phyloP scores from a whole-genome alignment of 805 yeast species.

The Cyberlindnera meyerae region DNA sequence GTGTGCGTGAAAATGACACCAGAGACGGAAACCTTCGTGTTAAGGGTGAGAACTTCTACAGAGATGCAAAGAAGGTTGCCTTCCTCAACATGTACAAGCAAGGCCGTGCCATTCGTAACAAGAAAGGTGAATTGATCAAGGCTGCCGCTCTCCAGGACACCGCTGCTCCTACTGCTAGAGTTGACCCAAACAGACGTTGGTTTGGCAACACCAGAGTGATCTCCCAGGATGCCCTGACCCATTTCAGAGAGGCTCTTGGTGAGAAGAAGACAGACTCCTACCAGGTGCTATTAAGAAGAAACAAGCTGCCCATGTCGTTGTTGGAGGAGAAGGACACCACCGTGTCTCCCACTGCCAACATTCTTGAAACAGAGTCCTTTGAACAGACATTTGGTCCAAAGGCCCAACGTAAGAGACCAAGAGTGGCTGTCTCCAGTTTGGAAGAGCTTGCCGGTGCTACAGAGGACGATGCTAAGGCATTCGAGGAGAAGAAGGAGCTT shows the following conservation, averaged over 20 bases:
- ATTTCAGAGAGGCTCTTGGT: conserved; percentile 91
- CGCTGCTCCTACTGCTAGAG: conserved; percentile 85
- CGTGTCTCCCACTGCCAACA: conserved; percentile 72
- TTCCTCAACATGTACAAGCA: conserved; percentile 89
- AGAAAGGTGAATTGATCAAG: conserved; percentile 77
- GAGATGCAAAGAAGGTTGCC: conserved; percentile 89
- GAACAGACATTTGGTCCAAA: conserved; percentile 88
- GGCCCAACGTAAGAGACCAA: conserved; percentile 87
- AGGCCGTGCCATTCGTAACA: conserved; percentile 83
- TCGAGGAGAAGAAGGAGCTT: conserved; percentile 72
- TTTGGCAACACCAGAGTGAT: conserved; percentile 96
- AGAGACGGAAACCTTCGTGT: conserved; percentile 89
- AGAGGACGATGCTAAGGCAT: conserved; percentile 50
- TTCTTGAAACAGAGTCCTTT: conserved; percentile 85
- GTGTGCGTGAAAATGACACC: conserved; percentile 74
- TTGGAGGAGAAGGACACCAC: conserved; percentile 79
- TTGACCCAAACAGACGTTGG: conserved; percentile 96
- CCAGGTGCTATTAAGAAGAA: conserved; percentile 81
- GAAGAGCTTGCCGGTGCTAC: conserved; percentile 70
- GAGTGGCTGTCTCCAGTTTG: conserved; percentile 69
- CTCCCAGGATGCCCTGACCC: conserved; percentile 92
- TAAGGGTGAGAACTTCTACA: conserved; percentile 94
- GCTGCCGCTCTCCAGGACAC: conserved; percentile 88
- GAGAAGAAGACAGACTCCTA: conserved; percentile 77
- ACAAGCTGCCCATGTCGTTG: conserved; percentile 92